These are phyloP conservation scores for Brasenia schreberi DNA, from an alignment of 164 flowering plant species.

Conservation along the genomic window DNA sequence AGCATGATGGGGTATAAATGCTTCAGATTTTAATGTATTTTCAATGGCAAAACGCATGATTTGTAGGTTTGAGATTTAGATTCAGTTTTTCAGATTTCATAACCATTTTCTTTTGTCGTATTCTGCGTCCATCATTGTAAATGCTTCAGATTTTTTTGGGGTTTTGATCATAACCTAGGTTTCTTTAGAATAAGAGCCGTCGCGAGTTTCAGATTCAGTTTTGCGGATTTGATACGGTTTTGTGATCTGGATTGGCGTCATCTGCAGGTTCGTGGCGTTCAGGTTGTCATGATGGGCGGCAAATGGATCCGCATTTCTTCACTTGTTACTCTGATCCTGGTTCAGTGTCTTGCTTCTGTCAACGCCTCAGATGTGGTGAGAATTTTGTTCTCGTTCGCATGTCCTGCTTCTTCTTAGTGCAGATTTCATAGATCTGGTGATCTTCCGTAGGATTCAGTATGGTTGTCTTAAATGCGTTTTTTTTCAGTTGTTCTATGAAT, in stretches of 20 bases:
- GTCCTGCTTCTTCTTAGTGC: neutral
- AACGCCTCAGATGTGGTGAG: neutral
- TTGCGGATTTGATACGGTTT: neutral
- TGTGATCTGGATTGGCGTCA: neutral
- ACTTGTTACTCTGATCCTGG: neutral
- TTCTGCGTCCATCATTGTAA: neutral
- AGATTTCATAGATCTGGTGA: neutral
- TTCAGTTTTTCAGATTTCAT: neutral
- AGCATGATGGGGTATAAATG: too few species aligned
- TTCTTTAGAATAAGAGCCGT: too few species aligned
- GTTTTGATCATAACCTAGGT: too few species aligned
- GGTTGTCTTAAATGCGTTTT: neutral
- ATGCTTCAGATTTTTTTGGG: neutral
- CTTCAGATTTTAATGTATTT: too few species aligned
- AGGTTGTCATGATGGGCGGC: neutral
- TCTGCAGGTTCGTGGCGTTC: neutral
- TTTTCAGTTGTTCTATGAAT: constrained; percentile 55
- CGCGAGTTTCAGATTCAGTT: neutral
- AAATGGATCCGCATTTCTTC: neutral
- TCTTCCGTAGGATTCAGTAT: neutral
- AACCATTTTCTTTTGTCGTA: neutral
- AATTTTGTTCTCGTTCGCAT: neutral
- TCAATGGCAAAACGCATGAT: too few species aligned
- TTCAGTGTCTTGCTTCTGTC: neutral
- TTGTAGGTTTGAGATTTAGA: too few species aligned